Evolutionary conservation across 495 filamentous ascomycete species (phyloP).

Genomic region (Terfezia claveryi): DNA sequence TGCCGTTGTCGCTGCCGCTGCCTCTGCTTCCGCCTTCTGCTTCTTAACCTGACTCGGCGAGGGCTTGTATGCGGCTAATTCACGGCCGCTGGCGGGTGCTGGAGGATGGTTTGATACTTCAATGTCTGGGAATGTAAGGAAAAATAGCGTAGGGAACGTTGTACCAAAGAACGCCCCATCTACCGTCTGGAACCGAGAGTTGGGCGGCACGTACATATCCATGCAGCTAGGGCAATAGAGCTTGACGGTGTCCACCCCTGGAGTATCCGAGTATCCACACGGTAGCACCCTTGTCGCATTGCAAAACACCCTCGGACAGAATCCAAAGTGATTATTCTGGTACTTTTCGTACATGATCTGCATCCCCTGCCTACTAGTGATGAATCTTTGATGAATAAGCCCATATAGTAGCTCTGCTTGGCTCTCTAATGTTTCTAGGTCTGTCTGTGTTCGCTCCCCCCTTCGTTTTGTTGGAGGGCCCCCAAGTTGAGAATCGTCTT

Average conservation of each 20-base stretch:
- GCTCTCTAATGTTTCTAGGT: constrained; percentile 84
- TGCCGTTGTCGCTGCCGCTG: constrained; percentile 2
- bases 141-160: constrained; percentile 81
- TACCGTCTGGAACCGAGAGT: constrained; percentile 92
- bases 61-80: constrained; percentile 20
- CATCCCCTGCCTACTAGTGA: constrained; percentile 89
- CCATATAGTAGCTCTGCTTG: constrained; percentile 95
- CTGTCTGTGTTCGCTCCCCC: constrained; percentile 70
- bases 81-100: constrained; percentile 13
- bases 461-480: constrained; percentile 44
- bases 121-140: constrained; percentile 94
- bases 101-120: constrained; percentile 32
- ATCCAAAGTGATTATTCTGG: constrained; percentile 82
- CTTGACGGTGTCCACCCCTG: constrained; percentile 93
- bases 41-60: constrained; percentile 26
- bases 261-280: constrained; percentile 78
- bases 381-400: constrained; percentile 93
- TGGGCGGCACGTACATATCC: constrained; percentile 91
- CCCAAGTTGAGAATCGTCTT: constrained; percentile 35
- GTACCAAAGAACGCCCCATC: constrained; percentile 96
- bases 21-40: constrained; percentile 17
- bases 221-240: constrained; percentile 92
- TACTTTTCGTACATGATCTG: constrained; percentile 99
- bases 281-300: constrained; percentile 70
- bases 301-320: constrained; percentile 78